Base-by-base conservation (phyloP, 768 basidiomycete genomes). In the Phanerochaete carnosa region DNA sequence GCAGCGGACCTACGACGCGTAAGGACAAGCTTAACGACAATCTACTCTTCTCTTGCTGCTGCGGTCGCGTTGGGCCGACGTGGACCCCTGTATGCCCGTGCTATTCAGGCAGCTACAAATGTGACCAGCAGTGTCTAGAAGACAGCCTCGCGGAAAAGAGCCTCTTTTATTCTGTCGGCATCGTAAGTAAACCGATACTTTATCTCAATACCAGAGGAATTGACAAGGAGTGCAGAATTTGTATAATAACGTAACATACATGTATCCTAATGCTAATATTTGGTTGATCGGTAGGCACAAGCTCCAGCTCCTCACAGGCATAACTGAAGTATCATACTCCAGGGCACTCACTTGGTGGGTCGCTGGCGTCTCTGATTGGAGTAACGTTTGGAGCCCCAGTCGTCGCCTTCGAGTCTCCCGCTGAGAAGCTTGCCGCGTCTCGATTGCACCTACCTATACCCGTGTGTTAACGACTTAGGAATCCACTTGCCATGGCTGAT, bases 11-110 rank as follows among this genome's bases (percentile, higher is more conserved):
- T 13, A 97, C 95, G 9, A 81, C 84, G 43, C 82, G 80, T 68
- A 97, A 90, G 73, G 96, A 98, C 77, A 96, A 95, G 75, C 74
- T 88, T 60, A 98, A 98, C 74, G 95, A 98, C 68, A 98, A 96
- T 69, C 76, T 95, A n/a, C 76, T 98, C 33, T 96, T 96, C 76
- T 90, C 93, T 3, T 98, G 96, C 74, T 98, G 96, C 73, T 98
- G 96, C 68, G 95, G 94, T 1, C 82, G 90, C 7, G 92, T 98
- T n/a, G 93, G 91, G 33, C 92, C 94, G 56, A 92, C 92, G 0
- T 98, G 96, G 96, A 85, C 83, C 22, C 81, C 96, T 0, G 96
- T 97, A 0, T 98, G 96, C 70, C 89, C 84, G 52, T 98, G 96
- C 73, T 89, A 88, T 69, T 77, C 85, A 7, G 84, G 92, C 1